Conservation (phyloP, 768 basidiomycete genomes). For the Phanerochaete sordida region DNA sequence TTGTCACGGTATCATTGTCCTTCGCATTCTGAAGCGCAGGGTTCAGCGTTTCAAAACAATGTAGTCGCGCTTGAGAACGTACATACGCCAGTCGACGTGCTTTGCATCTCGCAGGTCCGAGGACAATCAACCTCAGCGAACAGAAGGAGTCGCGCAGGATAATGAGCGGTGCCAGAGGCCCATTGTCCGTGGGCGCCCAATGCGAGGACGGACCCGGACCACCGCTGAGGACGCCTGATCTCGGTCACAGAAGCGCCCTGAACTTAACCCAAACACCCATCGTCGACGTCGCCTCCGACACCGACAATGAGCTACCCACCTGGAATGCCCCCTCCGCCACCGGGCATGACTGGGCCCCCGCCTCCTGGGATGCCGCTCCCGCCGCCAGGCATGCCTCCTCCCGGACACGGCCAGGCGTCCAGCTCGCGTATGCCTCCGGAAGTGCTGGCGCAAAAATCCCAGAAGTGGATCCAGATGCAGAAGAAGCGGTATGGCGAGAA, state of each 20-base stretch:
- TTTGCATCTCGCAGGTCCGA: neutral
- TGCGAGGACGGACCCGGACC: neutral
- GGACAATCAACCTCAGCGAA: neutral
- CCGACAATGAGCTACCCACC: conserved; percentile 50
- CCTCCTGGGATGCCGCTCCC: conserved; percentile 29
- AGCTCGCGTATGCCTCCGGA: conserved; percentile 51
- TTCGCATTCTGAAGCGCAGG: too few species aligned
- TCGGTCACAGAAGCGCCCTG: conserved; percentile 1
- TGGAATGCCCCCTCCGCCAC: conserved; percentile 49
- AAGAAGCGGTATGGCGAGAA: conserved; percentile 90
- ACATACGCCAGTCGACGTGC: neutral
- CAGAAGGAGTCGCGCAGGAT: neutral
- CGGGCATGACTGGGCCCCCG: conserved; percentile 37
- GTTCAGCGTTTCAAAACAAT: neutral
- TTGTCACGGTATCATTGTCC: too few species aligned
- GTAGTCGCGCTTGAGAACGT: neutral
- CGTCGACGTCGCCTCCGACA: conserved; percentile 20
- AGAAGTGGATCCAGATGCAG: conserved; percentile 96
- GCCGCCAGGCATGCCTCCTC: conserved; percentile 29
- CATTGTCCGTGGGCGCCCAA: neutral
- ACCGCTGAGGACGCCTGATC: neutral
- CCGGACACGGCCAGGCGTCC: conserved; percentile 31
- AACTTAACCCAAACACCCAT: conserved; percentile 2
- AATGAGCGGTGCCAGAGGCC: neutral
- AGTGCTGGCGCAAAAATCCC: conserved; percentile 85